These are phyloP conservation scores for Xylaria sp. DNA, from an alignment of 2,329 filamentous ascomycete genomes.

Conservation along the genomic window DNA sequence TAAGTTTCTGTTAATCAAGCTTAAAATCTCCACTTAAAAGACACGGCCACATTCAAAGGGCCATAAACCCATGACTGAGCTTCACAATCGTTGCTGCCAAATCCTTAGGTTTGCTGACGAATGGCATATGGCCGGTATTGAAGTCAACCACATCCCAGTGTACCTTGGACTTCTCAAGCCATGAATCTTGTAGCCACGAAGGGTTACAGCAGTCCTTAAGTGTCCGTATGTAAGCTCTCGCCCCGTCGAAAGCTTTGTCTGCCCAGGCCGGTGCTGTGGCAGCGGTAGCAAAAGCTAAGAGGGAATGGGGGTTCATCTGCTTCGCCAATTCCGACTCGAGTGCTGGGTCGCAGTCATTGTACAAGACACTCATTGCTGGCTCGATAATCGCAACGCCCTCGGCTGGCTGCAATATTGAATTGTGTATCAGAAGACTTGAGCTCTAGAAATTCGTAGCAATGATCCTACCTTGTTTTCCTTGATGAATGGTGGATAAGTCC, in stretches of 20 bases:
- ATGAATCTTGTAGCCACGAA: conserved; percentile 37
- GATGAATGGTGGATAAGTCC: conserved; percentile 41
- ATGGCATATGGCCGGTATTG: conserved; percentile 45
- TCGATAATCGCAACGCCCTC: conserved; percentile 39
- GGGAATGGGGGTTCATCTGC: conserved; percentile 36
- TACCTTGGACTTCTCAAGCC: conserved; percentile 42
- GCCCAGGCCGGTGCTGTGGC: conserved; percentile 39
- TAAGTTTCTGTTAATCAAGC: background rate
- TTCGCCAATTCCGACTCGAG: conserved; percentile 23
- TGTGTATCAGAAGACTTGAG: background rate
- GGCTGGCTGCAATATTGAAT: conserved; percentile 29
- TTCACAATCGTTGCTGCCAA: conserved; percentile 37
- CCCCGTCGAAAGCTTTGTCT: conserved; percentile 37
- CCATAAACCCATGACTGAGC: conserved; percentile 27
- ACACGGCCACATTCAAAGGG: background rate
- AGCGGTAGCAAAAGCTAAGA: conserved; percentile 35
- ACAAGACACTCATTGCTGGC: conserved; percentile 40
- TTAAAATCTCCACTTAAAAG: too few relatives aligned
- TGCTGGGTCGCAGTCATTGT: conserved; percentile 40
- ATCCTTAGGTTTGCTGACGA: conserved; percentile 41
- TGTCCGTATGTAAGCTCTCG: conserved; percentile 39
- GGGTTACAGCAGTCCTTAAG: conserved; percentile 41
- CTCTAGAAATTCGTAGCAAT: background rate
- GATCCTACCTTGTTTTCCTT: conserved; percentile 10
- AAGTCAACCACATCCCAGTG: conserved; percentile 44